Base-by-base conservation (phyloP, 2,329 filamentous ascomycete species). In the Phoma herbarum region DNA sequence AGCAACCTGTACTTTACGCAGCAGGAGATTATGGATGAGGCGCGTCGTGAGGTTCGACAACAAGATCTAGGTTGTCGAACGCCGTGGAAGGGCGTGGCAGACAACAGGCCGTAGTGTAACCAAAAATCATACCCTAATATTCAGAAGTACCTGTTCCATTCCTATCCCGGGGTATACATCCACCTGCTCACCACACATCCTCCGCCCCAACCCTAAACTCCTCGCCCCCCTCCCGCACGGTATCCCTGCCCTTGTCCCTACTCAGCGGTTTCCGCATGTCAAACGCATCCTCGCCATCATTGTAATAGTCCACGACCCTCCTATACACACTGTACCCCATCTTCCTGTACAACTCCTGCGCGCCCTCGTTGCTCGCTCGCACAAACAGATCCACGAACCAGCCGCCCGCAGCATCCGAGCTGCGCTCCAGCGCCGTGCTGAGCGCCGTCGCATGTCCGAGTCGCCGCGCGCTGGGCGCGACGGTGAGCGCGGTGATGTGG, bases 341-440 rank as follows among this genome's bases (percentile, higher is more conserved):
- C 66, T 87, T 90, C 76, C 90, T 88, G 77, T 99, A 99, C 78
- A 99, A 89, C 49, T 86, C 84, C 70, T 97, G 93, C 7, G 95
- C 95, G 64, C 91, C 89, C 71, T 87, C 84, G 77, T 99, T 99
- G 72, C 92, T 93, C 63, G 89, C 90, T 42, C 95, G 85, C 44
- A 99, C 95, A 73, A 96, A 99, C 49, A 99, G 79, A 77, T 99
- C 95, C 43, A 98, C 91, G 74, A 99, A 99, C 91, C 92, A 98
- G 44, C 92, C 89, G 62, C 96, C 83, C 66, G 92, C 89, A 49
- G 88, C 88, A 68, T 97, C 90, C 39, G 91, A 92, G 2, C 88
- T 89, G n/a, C 84, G 83, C 77, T 97, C 94, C 28, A 99, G 84
- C 56, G 91, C 88, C 70, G 90, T 85, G 0, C 90, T 93, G 35